Percentiles rank a stretch among this genome's conserved stretches.
phyloP scores from a whole-genome alignment of 495 filamentous ascomycete species.

The Xylaria intraflava region DNA sequence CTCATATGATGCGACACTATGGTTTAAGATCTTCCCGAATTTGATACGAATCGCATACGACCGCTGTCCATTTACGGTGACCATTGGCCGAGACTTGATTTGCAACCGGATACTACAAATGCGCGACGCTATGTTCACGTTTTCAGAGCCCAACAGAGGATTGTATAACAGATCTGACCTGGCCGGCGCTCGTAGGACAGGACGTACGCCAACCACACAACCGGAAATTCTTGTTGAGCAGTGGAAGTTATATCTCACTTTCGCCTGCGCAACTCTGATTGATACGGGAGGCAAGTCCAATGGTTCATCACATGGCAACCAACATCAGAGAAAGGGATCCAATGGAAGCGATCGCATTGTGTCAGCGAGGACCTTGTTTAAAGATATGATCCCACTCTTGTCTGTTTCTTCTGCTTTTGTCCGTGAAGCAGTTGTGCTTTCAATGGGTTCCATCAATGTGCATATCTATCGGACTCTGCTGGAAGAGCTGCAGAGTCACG shows the following conservation, averaged over 20 bases:
- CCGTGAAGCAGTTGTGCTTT: constrained; percentile 83
- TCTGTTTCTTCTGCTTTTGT: constrained; percentile 68
- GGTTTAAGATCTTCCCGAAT: constrained; percentile 97
- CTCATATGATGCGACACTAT: constrained; percentile 87
- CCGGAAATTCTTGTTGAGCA: constrained; percentile 90
- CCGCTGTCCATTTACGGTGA: constrained; percentile 83
- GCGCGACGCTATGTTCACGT: constrained; percentile 69
- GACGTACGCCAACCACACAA: constrained; percentile 60
- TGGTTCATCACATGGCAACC: constrained; percentile 51
- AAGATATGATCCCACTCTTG: constrained; percentile 81
- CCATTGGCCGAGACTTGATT: constrained; percentile 81
- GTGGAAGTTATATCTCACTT: constrained; percentile 97
- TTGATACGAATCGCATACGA: constrained; percentile 87
- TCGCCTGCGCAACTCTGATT: constrained; percentile 91
- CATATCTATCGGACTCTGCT: constrained; percentile 91
- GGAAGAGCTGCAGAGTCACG: constrained; percentile 80
- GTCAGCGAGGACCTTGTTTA: constrained; percentile 81
- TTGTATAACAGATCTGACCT: constrained; percentile 47
- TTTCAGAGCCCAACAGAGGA: constrained; percentile 67
- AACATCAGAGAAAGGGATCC: constrained; percentile 79
- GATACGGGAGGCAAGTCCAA: constrained; percentile 67
- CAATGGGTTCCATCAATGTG: constrained; percentile 88
- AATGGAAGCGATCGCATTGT: constrained; percentile 79
- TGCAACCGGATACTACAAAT: constrained; percentile 88
- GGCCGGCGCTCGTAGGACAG: constrained; percentile 40